These are phyloP conservation scores for Crithidia sp. DNA, from an alignment of 208 protist species.

Conservation along the genomic window DNA sequence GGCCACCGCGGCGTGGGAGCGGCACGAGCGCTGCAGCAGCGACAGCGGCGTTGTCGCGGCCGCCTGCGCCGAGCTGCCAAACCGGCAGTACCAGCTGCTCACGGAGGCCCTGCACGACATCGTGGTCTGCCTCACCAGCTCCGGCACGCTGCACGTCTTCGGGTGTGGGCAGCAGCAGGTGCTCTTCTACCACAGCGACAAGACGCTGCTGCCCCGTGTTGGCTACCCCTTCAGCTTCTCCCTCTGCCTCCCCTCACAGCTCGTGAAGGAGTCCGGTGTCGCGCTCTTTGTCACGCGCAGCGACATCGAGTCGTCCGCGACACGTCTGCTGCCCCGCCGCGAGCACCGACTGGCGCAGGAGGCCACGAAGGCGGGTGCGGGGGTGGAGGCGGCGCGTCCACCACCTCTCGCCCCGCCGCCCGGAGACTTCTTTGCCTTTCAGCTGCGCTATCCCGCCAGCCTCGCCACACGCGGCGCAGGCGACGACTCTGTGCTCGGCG, in stretches of 20 bases:
- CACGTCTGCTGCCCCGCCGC: constrained; percentile 25
- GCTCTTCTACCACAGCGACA: constrained; percentile 40
- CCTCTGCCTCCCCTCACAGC: constrained; percentile 28
- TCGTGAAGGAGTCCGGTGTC: constrained; percentile 12
- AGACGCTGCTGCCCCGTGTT: constrained; percentile 33
- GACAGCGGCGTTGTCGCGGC: constrained; percentile 2
- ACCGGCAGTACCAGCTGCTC: constrained; percentile 29
- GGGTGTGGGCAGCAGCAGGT: constrained; percentile 37
- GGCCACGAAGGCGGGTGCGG: not conserved
- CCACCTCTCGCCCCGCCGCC: not conserved
- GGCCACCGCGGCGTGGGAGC: not conserved
- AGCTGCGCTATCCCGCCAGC: constrained; percentile 22
- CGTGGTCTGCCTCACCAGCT: constrained; percentile 48
- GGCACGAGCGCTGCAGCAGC: constrained; percentile 23
- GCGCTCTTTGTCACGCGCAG: constrained; percentile 30
- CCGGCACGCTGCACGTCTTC: constrained; percentile 57
- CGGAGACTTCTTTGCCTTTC: constrained; percentile 31
- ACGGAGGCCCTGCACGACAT: constrained; percentile 38
- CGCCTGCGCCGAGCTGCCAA: constrained; percentile 3
- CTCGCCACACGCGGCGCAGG: not conserved
- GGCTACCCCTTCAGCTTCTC: constrained; percentile 39
- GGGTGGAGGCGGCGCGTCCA: not conserved
- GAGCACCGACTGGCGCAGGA: constrained; percentile 1
- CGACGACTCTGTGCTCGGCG: not conserved
- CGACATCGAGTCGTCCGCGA: constrained; percentile 22